Conservation (phyloP, 1,284 basidiomycete species). For the Neonothopanus nambi region DNA sequence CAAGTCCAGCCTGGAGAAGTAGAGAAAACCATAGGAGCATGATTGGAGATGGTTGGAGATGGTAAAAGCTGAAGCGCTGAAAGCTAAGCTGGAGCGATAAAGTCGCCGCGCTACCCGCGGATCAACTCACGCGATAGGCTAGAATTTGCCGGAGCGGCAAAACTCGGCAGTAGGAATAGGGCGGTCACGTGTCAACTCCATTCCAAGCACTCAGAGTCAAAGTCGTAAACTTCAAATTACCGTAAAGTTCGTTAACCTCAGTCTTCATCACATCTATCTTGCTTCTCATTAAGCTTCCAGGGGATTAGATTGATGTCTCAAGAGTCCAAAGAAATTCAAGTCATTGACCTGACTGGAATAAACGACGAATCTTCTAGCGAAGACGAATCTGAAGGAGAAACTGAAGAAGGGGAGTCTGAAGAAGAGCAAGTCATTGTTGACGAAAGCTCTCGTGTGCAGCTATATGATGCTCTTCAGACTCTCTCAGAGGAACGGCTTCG, state of each 20-base stretch:
- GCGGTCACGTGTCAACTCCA: not conserved
- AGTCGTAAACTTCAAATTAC: not conserved
- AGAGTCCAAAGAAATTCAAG: constrained; percentile 26
- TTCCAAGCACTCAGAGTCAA: not conserved
- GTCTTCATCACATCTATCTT: not conserved
- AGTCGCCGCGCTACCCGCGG: no score
- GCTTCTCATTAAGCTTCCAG: not conserved
- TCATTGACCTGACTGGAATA: constrained; percentile 42
- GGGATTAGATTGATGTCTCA: constrained; percentile 1
- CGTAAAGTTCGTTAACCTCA: not conserved
- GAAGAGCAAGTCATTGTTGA: constrained; percentile 39
- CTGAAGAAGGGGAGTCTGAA: constrained; percentile 12
- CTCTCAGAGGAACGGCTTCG: constrained; percentile 44
- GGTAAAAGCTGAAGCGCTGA: no score
- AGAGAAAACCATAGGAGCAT: no score
- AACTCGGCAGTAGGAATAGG: not conserved
- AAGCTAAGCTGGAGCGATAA: no score
- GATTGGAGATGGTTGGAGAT: no score
- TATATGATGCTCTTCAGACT: constrained; percentile 41
- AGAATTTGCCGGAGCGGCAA: no score
- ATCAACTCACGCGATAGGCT: no score
- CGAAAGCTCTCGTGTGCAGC: constrained; percentile 37
- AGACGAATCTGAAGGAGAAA: constrained; percentile 9
- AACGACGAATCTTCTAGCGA: constrained; percentile 36
- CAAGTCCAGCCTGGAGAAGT: not conserved